phyloP scores from a whole-genome alignment of 768 basidiomycete species.

The Lactifluus subvellereus region DNA sequence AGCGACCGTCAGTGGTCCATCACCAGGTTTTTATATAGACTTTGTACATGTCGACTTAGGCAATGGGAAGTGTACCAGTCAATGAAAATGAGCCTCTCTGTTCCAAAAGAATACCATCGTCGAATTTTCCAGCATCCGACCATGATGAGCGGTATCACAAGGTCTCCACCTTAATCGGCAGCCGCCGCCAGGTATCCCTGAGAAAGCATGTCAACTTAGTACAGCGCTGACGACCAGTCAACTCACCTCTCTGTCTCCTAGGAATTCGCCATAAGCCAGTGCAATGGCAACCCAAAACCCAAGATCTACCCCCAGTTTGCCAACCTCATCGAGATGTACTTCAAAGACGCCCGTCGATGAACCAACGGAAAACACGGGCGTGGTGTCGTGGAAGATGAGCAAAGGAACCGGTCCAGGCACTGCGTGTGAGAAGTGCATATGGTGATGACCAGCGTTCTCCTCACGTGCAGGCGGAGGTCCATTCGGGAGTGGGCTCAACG shows the following conservation, averaged over 20 bases:
- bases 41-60: too few species aligned
- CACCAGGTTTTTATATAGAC: too few species aligned
- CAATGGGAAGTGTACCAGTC: too few species aligned
- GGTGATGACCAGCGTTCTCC: neutral
- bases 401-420: constrained; percentile 40
- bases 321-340: constrained; percentile 51
- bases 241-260: constrained; percentile 71
- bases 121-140: neutral
- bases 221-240: neutral
- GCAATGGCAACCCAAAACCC: constrained; percentile 76
- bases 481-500: constrained; percentile 20
- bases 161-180: constrained; percentile 25
- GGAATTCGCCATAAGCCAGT: constrained; percentile 69
- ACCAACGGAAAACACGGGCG: constrained; percentile 55
- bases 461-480: neutral
- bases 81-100: neutral
- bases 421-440: constrained; percentile 1
- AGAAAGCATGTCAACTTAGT: neutral
- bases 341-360: constrained; percentile 59
- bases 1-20: too few species aligned
- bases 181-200: constrained; percentile 33
- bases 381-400: constrained; percentile 65
- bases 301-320: constrained; percentile 59
- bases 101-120: neutral
- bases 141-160: neutral